Conservation (phyloP, 129 eudicot species). For the Escallonia rubra region DNA sequence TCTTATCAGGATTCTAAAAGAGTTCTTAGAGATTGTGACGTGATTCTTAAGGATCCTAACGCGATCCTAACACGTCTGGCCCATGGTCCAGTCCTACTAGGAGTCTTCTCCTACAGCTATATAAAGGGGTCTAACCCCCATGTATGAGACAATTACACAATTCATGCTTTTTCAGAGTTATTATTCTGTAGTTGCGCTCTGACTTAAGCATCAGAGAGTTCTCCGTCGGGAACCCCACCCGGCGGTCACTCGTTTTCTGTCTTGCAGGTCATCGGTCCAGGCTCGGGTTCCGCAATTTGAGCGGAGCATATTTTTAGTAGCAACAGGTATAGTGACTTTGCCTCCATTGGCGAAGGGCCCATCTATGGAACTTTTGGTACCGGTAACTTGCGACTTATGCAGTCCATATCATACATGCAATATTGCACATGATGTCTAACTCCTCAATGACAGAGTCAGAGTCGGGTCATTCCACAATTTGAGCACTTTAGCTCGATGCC, state of each 20-base stretch:
- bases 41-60: too few species aligned
- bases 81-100: too few species aligned
- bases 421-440: not conserved
- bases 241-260: not conserved
- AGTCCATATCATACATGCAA: not conserved
- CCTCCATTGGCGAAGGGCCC: not conserved
- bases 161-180: too few species aligned
- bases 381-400: not conserved
- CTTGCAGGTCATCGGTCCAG: not conserved
- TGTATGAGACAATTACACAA: too few species aligned
- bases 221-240: too few species aligned
- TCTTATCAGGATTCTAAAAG: too few species aligned
- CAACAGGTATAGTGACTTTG: not conserved
- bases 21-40: too few species aligned
- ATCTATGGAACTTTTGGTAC: not conserved
- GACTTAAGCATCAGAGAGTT: not conserved
- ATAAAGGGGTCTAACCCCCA: too few species aligned
- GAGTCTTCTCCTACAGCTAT: too few species aligned
- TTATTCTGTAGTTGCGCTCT: not conserved
- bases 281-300: not conserved
- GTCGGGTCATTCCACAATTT: not conserved
- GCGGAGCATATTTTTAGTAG: not conserved
- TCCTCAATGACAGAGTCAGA: not conserved
- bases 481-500: conserved; percentile 13
- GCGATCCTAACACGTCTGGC: too few species aligned